A percentile compares a stretch with the other conserved stretches of the same genome.
Conservation (phyloP, 495 filamentous ascomycete species). For the Evansstolkia leycettana region DNA sequence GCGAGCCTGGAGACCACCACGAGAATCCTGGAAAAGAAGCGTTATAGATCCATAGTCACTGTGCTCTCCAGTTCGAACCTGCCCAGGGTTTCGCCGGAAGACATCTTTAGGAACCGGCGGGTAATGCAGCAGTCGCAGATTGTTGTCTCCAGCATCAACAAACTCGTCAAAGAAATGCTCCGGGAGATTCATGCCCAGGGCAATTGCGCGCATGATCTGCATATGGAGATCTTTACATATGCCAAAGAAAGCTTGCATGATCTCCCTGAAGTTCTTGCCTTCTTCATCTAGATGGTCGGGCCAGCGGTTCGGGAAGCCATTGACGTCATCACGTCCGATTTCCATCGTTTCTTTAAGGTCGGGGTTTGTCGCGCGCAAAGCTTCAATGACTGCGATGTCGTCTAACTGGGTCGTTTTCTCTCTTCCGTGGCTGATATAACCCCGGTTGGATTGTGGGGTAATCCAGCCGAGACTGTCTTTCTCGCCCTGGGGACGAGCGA, state of each 20-base stretch:
- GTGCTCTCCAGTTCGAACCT: conserved; percentile 77
- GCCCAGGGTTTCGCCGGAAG: conserved; percentile 56
- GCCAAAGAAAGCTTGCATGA: conserved; percentile 62
- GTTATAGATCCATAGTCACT: conserved; percentile 86
- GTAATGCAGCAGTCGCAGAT: conserved; percentile 80
- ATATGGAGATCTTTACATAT: conserved; percentile 64
- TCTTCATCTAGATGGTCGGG: conserved; percentile 51
- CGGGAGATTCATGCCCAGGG: conserved; percentile 66
- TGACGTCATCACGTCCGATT: conserved; percentile 65
- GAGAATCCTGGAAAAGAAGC: conserved; percentile 74
- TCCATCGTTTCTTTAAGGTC: conserved; percentile 82
- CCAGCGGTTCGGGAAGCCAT: conserved; percentile 67
- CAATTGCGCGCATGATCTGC: conserved; percentile 79
- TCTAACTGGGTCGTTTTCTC: conserved; percentile 61
- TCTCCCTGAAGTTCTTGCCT: conserved; percentile 51
- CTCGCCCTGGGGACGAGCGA: conserved; percentile 50
- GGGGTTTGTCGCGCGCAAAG: conserved; percentile 43
- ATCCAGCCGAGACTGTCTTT: conserved; percentile 66
- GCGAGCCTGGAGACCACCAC: conserved; percentile 76
- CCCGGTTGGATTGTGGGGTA: conserved; percentile 61
- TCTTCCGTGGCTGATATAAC: conserved; percentile 62
- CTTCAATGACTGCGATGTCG: conserved; percentile 44
- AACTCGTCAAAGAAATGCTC: conserved; percentile 67
- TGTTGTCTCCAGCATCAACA: conserved; percentile 69
- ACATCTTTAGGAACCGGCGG: conserved; percentile 54